These are phyloP conservation scores for Mimosa bimucronata DNA, from an alignment of 306 rosid species.

Conservation along the genomic window DNA sequence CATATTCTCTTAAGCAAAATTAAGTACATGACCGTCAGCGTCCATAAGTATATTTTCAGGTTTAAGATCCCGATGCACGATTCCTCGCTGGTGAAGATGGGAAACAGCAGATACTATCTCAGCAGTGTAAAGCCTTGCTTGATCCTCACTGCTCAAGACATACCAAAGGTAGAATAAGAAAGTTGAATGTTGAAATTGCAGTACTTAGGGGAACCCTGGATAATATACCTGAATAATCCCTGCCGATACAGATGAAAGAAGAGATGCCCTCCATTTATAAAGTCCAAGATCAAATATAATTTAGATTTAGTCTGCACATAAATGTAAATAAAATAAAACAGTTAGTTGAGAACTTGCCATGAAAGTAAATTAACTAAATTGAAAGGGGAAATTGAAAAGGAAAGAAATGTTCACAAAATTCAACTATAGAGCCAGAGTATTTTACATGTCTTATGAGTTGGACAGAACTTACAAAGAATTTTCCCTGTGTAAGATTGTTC, in stretches of 20 bases:
- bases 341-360: background rate
- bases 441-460: conserved; percentile 1
- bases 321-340: conserved; percentile 25
- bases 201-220: background rate
- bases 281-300: conserved; percentile 89
- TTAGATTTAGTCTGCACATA: conserved; percentile 77
- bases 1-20: conserved; percentile 36
- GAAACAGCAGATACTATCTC: conserved; percentile 97
- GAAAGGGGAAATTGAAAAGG: background rate
- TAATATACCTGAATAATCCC: conserved; percentile 79
- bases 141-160: conserved; percentile 88
- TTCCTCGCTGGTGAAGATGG: conserved; percentile 84
- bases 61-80: conserved; percentile 95
- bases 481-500: background rate
- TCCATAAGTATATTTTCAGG: conserved; percentile 97
- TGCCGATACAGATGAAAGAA: conserved; percentile 88
- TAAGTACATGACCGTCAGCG: conserved; percentile 80
- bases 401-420: background rate
- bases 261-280: conserved; percentile 94
- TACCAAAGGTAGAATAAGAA: conserved; percentile 47
- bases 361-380: background rate
- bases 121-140: conserved; percentile 91
- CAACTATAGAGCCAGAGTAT: background rate
- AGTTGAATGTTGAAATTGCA: conserved; percentile 1
- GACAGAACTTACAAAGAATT: background rate